Base-by-base conservation (phyloP, 768 basidiomycete species). In the Cystobasidium tubakii region DNA sequence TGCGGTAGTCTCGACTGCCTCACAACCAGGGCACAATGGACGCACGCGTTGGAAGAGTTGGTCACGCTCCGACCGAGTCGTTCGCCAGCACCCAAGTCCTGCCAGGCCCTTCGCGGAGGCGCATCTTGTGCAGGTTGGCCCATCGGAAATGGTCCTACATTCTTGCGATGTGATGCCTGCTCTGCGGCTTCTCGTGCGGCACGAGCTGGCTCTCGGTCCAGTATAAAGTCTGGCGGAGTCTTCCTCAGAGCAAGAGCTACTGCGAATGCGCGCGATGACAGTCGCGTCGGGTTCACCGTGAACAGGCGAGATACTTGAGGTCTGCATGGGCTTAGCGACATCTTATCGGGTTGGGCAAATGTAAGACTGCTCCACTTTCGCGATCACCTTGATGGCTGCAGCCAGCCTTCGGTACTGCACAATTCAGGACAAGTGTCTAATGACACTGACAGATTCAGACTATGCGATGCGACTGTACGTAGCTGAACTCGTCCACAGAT, bases 11-110 rank as follows among this genome's bases (percentile, higher is more conserved):
- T n/a, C n/a, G n/a, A n/a, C n/a, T n/a, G n/a, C n/a, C n/a, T n/a
- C n/a, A n/a, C n/a, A n/a, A n/a, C n/a, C n/a, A n/a, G n/a, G n/a
- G n/a, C n/a, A n/a, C n/a, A n/a, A n/a, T n/a, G n/a, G n/a, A n/a
- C 69, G 10, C 55, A 71, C 69, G 54, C 27, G 31, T 71, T 71
- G 15, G 69, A 71, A n/a, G 69, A 71, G 39, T 71, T 71, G 54
- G 34, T 53, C 29, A 71, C 43, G 10, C 25, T 71, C 21, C 69
- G 69, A 12, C 69, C 69, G n/a, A 71, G 15, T 53, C 54, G 50
- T 31, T 71, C 69, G 7, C 69, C 69, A 39, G 25, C 69, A 31
- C 54, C 55, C 29, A 71, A 29, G 21, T 71, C 69, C 19, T 44
- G 69, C 69, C 69, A 71, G 2, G 69, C 19, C 21, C 53, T 55